Base-by-base conservation (phyloP, 345 rosid genomes). In the Populus euphratica region DNA sequence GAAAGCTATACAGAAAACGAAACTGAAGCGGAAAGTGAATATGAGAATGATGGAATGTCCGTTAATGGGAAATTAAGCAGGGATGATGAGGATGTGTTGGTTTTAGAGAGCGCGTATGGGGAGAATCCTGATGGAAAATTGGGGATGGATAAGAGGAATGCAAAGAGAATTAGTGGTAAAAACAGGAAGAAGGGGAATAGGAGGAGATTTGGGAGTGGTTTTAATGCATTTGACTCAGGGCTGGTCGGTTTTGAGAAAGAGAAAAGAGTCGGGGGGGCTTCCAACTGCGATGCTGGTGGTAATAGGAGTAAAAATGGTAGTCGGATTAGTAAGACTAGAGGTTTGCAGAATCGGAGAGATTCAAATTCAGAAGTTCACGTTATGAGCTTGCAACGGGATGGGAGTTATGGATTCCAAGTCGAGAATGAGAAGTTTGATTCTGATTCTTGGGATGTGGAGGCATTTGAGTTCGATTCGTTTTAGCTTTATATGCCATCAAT, bases 371-470 rank as follows among this genome's bases (percentile, higher is more conserved):
- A 76, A 67, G 80, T 70, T 76, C 78, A 75, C 73, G 88, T 87
- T 74, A 77, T 87, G 88, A 86, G 64, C 61, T 77, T 87, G 83
- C 85, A 65, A 35, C 69, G 38, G 36, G 87, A 86, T 78, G 89
- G 89, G 13, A 82, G 73, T 69, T 86, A 85, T 71, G 79, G 83
- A 25, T 66, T 89, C 67, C 73, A 74, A 64, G 38, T 56, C 35
- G 68, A 69, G 41, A 73, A 62, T 68, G 50, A 44, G 70, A 39
- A 33, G 69, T 59, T 59, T 20, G 13, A 14, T 18, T 36, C 43
- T 76, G 4, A 6, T 59, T 73, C 76, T 11, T 6, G 69, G 56
- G 31, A 21, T n/a, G 13, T 18, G 20, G 47, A 66, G 41, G 68
- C 13, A 31, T 31, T 52, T 69, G 61, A 54, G 38, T 54, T 54